Percentiles rank a stretch among this genome's conserved stretches.
phyloP scores from a whole-genome alignment of 169 alveolate genomes.

The Theileria luwenshuni region DNA sequence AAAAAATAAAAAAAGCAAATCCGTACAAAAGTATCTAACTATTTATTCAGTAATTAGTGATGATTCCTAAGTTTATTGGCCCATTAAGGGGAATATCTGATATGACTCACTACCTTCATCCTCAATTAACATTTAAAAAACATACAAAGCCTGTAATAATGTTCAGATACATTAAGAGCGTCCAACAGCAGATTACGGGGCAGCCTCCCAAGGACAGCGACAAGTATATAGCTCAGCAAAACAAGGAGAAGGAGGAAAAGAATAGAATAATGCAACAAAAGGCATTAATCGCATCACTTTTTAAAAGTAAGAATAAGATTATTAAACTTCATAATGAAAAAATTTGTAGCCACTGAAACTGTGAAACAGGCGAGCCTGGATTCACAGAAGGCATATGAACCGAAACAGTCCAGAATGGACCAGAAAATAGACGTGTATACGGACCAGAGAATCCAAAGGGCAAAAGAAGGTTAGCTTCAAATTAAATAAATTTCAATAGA shows the following conservation, averaged over 20 bases:
- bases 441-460: constrained; percentile 89
- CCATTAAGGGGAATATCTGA: neutral
- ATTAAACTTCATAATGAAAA: neutral
- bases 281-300: constrained; percentile 88
- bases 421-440: constrained; percentile 93
- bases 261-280: constrained; percentile 90
- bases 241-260: constrained; percentile 91
- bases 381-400: constrained; percentile 74
- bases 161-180: constrained; percentile 77
- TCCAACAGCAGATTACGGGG: constrained; percentile 81
- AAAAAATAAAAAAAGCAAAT: constrained; percentile 95
- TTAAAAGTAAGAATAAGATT: constrained; percentile 30
- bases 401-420: constrained; percentile 79
- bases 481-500: constrained; percentile 73
- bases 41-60: no score
- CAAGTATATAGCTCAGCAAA: constrained; percentile 66
- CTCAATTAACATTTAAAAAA: neutral
- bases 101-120: neutral
- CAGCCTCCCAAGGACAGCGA: constrained; percentile 77
- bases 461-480: constrained; percentile 31
- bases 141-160: neutral
- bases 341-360: constrained; percentile 78
- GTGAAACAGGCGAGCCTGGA: constrained; percentile 80
- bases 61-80: neutral
- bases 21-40: constrained; percentile 91